Evolutionary conservation across 345 rosid genomes (phyloP), one percentile per base, ranked within the genome.

Genomic region (Dipteronia sinensis): DNA sequence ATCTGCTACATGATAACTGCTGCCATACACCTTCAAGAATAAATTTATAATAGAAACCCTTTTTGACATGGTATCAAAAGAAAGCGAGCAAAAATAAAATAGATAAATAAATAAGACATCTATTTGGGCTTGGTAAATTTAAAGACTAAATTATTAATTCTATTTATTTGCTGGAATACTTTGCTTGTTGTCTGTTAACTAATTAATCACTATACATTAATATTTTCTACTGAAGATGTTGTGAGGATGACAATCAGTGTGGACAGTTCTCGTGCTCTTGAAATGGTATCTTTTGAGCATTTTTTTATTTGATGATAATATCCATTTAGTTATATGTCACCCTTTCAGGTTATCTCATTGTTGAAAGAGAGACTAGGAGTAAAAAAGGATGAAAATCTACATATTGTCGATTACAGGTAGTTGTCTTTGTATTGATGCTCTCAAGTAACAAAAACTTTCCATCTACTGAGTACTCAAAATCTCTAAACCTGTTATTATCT

Each of bases 301-400:
- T 31, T 65, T 29, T n/a, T 49, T 10, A 29, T 46, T 74, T n/a
- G 46, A 13, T 19, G 15, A 65, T n/a, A n/a, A 31, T n/a, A 67
- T 44, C 25, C 74, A 20, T 71, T 46, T 78, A 70, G 55, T 81
- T 42, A 58, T 65, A 11, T 49, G 69, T 76, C 64, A 55, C 64
- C 15, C 62, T 29, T 89, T 86, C 89, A 95, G 99, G 92, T 93
- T 77, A 87, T 92, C 67, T 85, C 92, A 22, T 87, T 88, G 92
- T 80, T 95, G 79, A 95, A 93, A 86, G 91, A 92, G 84, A 95
- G 86, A 86, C 92, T 95, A 76, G 93, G 94, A 76, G 86, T 93
- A 10, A 76, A 86, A 55, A 87, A 86, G 71, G 96, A 93, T 42
- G 91, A 95, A 84, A 85, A 71, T 71, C 94, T 95, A 80, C 90